phyloP scores from a whole-genome alignment of 2,329 filamentous ascomycete species.

The Furcasterigmium furcatum region DNA sequence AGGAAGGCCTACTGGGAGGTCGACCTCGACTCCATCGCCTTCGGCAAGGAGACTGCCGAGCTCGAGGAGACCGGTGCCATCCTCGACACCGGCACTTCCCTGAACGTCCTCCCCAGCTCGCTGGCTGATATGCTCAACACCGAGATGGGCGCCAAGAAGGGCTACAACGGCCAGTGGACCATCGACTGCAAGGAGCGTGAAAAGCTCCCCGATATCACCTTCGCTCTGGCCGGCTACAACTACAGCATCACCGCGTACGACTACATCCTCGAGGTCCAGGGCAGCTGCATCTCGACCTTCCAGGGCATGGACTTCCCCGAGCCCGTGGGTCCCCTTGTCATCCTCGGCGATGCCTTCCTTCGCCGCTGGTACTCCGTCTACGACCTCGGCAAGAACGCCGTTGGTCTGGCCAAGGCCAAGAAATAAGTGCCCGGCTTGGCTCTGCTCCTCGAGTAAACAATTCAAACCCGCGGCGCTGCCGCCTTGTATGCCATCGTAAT shows the following conservation, averaged over 20 bases:
- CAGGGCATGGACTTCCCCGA: conserved; percentile 94
- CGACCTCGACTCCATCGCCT: conserved; percentile 86
- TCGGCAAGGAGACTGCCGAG: conserved; percentile 82
- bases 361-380: conserved; percentile 95
- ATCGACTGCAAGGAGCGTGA: conserved; percentile 85
- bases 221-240: conserved; percentile 86
- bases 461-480: background rate
- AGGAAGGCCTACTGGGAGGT: conserved; percentile 99
- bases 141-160: conserved; percentile 97
- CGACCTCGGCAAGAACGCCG: conserved; percentile 83
- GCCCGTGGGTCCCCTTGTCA: conserved; percentile 86
- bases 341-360: conserved; percentile 84
- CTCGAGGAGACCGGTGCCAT: conserved; percentile 95
- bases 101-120: conserved; percentile 89
- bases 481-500: background rate
- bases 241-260: conserved; percentile 87
- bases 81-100: conserved; percentile 95
- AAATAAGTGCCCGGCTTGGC: conserved; percentile 17
- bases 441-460: background rate
- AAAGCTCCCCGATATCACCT: conserved; percentile 84
- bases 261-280: conserved; percentile 94
- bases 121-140: conserved; percentile 96
- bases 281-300: conserved; percentile 95
- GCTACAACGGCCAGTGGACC: conserved; percentile 94
- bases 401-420: conserved; percentile 86